phyloP scores from a whole-genome alignment of 179 eudicot species.

The Camellia oleifera region DNA sequence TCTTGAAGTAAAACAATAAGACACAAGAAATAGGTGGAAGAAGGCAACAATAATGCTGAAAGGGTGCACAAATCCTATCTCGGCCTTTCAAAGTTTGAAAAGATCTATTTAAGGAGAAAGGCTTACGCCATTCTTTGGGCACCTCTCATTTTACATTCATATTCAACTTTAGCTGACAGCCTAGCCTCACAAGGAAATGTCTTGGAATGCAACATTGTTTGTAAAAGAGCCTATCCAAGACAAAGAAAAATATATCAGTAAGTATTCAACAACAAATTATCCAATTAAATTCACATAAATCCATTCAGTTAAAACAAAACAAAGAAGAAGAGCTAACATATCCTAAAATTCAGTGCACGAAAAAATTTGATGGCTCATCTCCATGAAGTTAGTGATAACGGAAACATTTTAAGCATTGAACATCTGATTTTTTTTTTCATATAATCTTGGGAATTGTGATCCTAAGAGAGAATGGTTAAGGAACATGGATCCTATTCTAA shows the following conservation, averaged over 20 bases:
- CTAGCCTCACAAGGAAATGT: conserved; percentile 68
- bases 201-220: conserved; percentile 75
- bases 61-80: neutral
- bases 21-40: neutral
- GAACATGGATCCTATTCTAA: neutral
- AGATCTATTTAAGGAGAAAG: conserved; percentile 10
- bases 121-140: conserved; percentile 99
- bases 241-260: neutral
- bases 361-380: neutral
- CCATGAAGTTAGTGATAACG: neutral
- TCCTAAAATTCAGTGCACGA: neutral
- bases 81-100: conserved; percentile 7
- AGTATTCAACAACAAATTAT: neutral
- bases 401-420: neutral
- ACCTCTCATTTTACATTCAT: conserved; percentile 93
- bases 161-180: conserved; percentile 92
- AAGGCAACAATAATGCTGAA: neutral
- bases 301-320: neutral
- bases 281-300: neutral
- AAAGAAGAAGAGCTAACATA: neutral
- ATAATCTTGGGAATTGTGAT: neutral
- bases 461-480: neutral
- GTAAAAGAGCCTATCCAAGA: conserved; percentile 70
- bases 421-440: neutral
- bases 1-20: conserved; percentile 7